Evolutionary conservation across 768 basidiomycete species (phyloP).

Genomic region (Auricularia cornea): DNA sequence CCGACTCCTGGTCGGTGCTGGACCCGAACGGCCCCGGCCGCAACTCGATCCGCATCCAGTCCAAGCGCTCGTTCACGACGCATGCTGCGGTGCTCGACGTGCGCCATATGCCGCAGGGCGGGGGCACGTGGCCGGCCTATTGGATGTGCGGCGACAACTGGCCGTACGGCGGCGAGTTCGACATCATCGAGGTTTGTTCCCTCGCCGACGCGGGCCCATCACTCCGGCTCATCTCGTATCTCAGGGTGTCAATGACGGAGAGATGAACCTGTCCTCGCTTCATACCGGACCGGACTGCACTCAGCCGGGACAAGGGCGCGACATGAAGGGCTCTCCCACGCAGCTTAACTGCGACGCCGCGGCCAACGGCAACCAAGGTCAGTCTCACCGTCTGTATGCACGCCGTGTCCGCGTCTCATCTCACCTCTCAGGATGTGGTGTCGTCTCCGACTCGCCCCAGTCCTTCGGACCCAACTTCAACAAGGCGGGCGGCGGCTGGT

Average conservation of each 20-base stretch:
- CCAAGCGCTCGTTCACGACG: slow-evolving; percentile 43
- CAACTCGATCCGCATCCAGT: slow-evolving; percentile 47
- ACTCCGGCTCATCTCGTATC: neutral
- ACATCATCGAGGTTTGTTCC: slow-evolving; percentile 10
- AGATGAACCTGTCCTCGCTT: slow-evolving; percentile 41
- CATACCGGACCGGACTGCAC: slow-evolving; percentile 46
- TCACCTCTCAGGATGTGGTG: slow-evolving; percentile 43
- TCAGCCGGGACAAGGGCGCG: slow-evolving; percentile 30
- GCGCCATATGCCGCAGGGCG: slow-evolving; percentile 53
- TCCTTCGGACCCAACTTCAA: slow-evolving; percentile 44
- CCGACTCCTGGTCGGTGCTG: slow-evolving; percentile 41
- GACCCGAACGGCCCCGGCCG: slow-evolving; percentile 43
- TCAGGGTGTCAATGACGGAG: neutral
- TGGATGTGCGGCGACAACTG: slow-evolving; percentile 30
- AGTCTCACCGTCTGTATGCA: no score
- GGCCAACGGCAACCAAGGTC: slow-evolving; percentile 44
- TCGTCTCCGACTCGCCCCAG: slow-evolving; percentile 25
- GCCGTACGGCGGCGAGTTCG: slow-evolving; percentile 35
- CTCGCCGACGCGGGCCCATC: neutral
- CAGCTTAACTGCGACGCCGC: slow-evolving; percentile 36
- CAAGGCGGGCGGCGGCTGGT: slow-evolving; percentile 49
- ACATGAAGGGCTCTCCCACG: slow-evolving; percentile 39
- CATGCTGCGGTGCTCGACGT: slow-evolving; percentile 50
- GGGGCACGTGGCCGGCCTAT: slow-evolving; percentile 30
- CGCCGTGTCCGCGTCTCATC: no score